Evolutionary conservation across 768 basidiomycete species (phyloP), one percentile per base, ranked within the genome.

Genomic region (Xerocomellus intermedius): DNA sequence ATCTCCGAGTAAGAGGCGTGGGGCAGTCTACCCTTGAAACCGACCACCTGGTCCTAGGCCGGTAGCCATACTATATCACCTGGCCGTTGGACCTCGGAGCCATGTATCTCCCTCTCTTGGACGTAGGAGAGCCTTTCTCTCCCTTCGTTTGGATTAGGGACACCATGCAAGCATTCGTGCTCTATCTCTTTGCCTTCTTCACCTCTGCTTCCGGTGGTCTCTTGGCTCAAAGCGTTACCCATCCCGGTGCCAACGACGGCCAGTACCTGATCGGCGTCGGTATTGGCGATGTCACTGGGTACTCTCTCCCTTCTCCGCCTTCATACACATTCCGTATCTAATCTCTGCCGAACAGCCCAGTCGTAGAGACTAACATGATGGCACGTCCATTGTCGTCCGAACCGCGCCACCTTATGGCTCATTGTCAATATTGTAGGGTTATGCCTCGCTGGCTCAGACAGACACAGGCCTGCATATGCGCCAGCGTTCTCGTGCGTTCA

Each of bases 291-390:
- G 80, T 91, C 55, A 91, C 87, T 56, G 86, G 89, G 85, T 85
- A 72, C 51, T 52, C n/a, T 14, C 17, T 38, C 37, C 30, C 26
- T 8, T 21, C 36, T 28, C 5, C 26, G n/a, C 4, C 10, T 8
- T n/a, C 5, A 8, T 26, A 10, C 16, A 7, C 26, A 8, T 36
- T 41, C 14, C 42, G 7, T 5, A 17, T 42, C 35, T 50, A 26
- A 50, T 26, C 21, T 8, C 42, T 13, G 28, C 46, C 57, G 24
- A 56, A 54, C 41, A 86, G 85, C 21, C 86, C 88, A 4, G 82
- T 89, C 17, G 87, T 90, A 7, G 87, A 91, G 74, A 91, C 89
- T 17, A 89, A 89, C 58, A 87, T 90, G 84, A 88, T 89, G 87
- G 86, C 83, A 67, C 44, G 71, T 57, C 26, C 30, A 33, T 24